These are phyloP conservation scores for Aspergillus panamensis DNA, from an alignment of 495 filamentous ascomycete genomes.

Conservation along the genomic window DNA sequence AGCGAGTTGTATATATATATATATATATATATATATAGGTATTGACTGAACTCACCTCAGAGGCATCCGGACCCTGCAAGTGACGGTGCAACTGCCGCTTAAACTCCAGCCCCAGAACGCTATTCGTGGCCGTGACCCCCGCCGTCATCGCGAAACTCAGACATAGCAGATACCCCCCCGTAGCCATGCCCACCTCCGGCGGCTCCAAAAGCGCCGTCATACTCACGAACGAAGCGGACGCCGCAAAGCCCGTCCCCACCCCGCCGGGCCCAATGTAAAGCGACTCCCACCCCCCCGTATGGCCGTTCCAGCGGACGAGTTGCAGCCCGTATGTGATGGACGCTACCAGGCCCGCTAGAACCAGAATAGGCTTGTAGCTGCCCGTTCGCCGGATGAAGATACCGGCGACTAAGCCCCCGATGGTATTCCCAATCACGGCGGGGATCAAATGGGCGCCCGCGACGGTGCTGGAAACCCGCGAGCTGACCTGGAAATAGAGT, in stretches of 20 bases:
- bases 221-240: constrained; percentile 52
- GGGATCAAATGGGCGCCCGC: constrained; percentile 62
- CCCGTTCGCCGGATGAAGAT: constrained; percentile 56
- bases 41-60: constrained; percentile 19
- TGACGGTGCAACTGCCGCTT: constrained; percentile 27
- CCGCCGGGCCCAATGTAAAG: constrained; percentile 60
- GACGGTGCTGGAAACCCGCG: constrained; percentile 48
- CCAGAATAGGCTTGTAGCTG: constrained; percentile 53
- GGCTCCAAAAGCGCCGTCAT: constrained; percentile 52
- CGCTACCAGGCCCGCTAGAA: constrained; percentile 49
- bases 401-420: constrained; percentile 60
- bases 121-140: constrained; percentile 49
- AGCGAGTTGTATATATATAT: no score
- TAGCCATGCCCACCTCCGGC: constrained; percentile 52
- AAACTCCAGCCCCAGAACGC: constrained; percentile 37
- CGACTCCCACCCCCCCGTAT: constrained; percentile 57
- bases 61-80: constrained; percentile 28
- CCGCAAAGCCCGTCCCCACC: constrained; percentile 53
- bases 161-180: constrained; percentile 51
- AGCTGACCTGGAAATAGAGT: constrained; percentile 67
- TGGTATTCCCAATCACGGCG: constrained; percentile 60
- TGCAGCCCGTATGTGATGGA: constrained; percentile 52
- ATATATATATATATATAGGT: no score
- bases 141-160: constrained; percentile 50
- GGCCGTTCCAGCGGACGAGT: constrained; percentile 58